Evolutionary conservation across 2,329 filamentous ascomycete genomes (phyloP), one percentile per base, ranked within the genome.

Genomic region (Fusarium newnesense): DNA sequence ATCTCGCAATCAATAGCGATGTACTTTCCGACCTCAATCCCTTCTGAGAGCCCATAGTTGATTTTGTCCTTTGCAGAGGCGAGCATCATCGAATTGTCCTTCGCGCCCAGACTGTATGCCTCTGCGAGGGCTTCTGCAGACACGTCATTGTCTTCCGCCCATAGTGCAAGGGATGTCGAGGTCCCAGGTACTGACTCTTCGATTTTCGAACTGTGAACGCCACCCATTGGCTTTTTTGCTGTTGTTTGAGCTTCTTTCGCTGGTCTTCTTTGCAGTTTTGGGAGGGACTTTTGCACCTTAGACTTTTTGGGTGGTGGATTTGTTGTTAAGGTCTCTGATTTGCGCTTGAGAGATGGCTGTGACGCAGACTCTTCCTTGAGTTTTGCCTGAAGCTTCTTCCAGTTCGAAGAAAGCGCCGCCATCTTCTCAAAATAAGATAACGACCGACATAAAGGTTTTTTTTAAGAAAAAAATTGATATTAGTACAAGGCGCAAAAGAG

Each of bases 1-100:
- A 99, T 99, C 84, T 99, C 96, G 82, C 96, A 99, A 84, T 99
- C 96, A 52, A 99, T 90, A 26, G 94, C 93, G 46, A 99, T 85
- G 81, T 97, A 99, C 86, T 96, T 97, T 58, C 96, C 96, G 26
- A 95, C 85, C 60, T 94, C 89, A 40, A 92, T 83, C 10, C 87
- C 89, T 30, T 85, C 81, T 4, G 89, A 87, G 7, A 90, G 84
- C 2, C 92, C 92, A 49, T 89, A 87, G 78, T 94, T 94, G 69
- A 91, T 84, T 49, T 86, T 87, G 56, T 87, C 86, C 43, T 87
- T 81, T 30, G 80, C 81, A 16, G 85, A 81, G 21, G 82, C 81
- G 34, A 89, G 82, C 68, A 87, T 81, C 75, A 81, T 76, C 5
- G 88, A 86, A 71, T 85, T 85, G 63, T 85, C 81, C 64, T 85